phyloP scores from a whole-genome alignment of 805 yeast genomes.

The Ogataea zsoltii region DNA sequence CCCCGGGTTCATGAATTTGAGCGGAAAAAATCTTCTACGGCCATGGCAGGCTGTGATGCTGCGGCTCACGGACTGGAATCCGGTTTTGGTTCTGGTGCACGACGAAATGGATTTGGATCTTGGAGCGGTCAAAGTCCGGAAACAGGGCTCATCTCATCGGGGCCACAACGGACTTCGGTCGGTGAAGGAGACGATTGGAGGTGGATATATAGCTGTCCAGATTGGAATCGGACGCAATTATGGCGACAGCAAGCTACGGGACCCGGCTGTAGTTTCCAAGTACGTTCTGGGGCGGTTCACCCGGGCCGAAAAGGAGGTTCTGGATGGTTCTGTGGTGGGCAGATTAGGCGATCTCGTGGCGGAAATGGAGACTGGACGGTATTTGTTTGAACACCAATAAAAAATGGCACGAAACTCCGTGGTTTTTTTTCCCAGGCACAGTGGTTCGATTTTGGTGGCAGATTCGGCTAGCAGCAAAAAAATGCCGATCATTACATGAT shows the following conservation, averaged over 20 bases:
- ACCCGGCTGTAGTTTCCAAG: slow-evolving; percentile 46
- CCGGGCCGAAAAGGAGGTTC: slow-evolving; percentile 41
- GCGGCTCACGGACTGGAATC: slow-evolving; percentile 27
- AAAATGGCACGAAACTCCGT: not conserved
- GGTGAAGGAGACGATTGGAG: slow-evolving; percentile 48
- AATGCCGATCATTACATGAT: slow-evolving; percentile 6
- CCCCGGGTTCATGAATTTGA: slow-evolving; percentile 66
- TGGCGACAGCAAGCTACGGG: slow-evolving; percentile 35
- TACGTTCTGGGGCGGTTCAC: slow-evolving; percentile 63
- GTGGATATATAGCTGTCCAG: slow-evolving; percentile 61
- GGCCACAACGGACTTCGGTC: slow-evolving; percentile 86
- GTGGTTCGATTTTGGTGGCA: slow-evolving; percentile 2
- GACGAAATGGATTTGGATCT: slow-evolving; percentile 72
- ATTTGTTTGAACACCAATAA: slow-evolving; percentile 27
- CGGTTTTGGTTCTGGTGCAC: slow-evolving; percentile 61
- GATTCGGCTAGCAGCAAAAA: slow-evolving; percentile 5
- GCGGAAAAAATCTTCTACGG: slow-evolving; percentile 57
- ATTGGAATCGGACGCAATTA: slow-evolving; percentile 78
- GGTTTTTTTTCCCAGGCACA: not conserved
- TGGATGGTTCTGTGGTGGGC: slow-evolving; percentile 44
- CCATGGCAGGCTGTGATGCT: slow-evolving; percentile 45
- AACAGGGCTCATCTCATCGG: slow-evolving; percentile 59
- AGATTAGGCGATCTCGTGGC: slow-evolving; percentile 40
- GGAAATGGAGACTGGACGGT: slow-evolving; percentile 32
- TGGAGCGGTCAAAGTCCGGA: slow-evolving; percentile 67